Base-by-base conservation (phyloP, 306 rosid species). In the Malus sieversii region DNA sequence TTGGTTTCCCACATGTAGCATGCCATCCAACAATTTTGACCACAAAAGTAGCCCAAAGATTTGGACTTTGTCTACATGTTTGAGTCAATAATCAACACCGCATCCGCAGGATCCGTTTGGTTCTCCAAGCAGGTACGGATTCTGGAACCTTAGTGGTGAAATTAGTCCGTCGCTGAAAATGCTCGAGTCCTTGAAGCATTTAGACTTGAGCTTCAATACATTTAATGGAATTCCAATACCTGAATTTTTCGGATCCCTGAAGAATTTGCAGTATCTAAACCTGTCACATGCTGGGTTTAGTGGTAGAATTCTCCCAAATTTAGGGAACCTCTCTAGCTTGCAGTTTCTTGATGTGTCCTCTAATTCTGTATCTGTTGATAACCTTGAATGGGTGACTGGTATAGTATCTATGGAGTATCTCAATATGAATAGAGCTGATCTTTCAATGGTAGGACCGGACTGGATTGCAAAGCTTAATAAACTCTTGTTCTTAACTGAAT, bases 141-240 rank as follows among this genome's bases (percentile, higher is more conserved):
- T 72, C 53, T 69, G 78, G 80, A 83, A 78, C 73, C 53, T 84
- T 22, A 78, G 86, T 71, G 90, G 86, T 19, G 83, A 76, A 53
- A 58, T 85, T 67, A 83, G 86, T 53, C 80, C 81, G 13, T 86
- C 89, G 5, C 25, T 86, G 78, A 67, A 72, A 69, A 81, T 73
- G 20, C 86, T 84, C 9, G n/a, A 74, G 75, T 86, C 88, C 8
- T 53, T 84, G 65, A 66, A 66, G 27, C 58, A 76, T 77, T 76
- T 88, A 68, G 86, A 88, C 81, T 77, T 78, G 78, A 86, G 92
- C 61, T 80, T 32, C 46, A 88, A 82, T 82, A 33, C 83, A 7
- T 86, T 84, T 77, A 68, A 33, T 22, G 78, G 46, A 19, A 64
- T 67, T 38, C 62, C 84, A 32, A 72, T 86, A 53, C 86, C 83